Evolutionary conservation across 192 early-diverging fungal species (phyloP), one percentile per base, ranked within the genome.

Genomic region (Helicostylum pulchrum): DNA sequence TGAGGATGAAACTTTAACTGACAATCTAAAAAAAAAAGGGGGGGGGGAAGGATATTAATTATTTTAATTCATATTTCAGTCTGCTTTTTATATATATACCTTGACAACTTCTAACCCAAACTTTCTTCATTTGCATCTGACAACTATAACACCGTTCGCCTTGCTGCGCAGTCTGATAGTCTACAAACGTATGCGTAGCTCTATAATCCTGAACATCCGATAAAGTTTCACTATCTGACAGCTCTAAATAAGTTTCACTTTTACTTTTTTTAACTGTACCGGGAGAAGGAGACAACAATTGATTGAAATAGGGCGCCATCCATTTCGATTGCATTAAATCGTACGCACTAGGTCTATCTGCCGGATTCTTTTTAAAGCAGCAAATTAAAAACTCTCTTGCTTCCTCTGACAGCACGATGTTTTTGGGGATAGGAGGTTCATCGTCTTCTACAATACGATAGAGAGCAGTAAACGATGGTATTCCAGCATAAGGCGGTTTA

Each of bases 381-480:
- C 75, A 69, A 44, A 85, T 62, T 53, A 98, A 71, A 74, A 98
- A 97, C 58, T 93, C 86, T 36, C 71, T 71, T 31, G 17, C 39
- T 14, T 67, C 55, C 26, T 58, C 3, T 66, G 59, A 67, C 23
- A 85, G 71, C 0, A 93, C 92, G 21, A 92, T 80, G 8, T 83
- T 80, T 15, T 80, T 82, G 20, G 96, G 96, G 8, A 96, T 70
- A 23, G 94, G 93, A 19, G 94, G 94, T 53, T 85, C 77, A 30
- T 94, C 91, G 59, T 93, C 92, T 65, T 94, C 93, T 2, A 96
- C 96, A 61, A 99, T 97, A 59, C 87, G 83, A 75, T 92, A 99
- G 8, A 99, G 76, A 1, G 92, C 91, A 2, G 94, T 82, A 90
- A 97, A 90, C n/a, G 91, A 82, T 34, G 92, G 79, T 42, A 96